Percentiles rank a stretch among this genome's conserved stretches.
Conservation (phyloP, 768 basidiomycete genomes). For the Naganishia friedmannii region DNA sequence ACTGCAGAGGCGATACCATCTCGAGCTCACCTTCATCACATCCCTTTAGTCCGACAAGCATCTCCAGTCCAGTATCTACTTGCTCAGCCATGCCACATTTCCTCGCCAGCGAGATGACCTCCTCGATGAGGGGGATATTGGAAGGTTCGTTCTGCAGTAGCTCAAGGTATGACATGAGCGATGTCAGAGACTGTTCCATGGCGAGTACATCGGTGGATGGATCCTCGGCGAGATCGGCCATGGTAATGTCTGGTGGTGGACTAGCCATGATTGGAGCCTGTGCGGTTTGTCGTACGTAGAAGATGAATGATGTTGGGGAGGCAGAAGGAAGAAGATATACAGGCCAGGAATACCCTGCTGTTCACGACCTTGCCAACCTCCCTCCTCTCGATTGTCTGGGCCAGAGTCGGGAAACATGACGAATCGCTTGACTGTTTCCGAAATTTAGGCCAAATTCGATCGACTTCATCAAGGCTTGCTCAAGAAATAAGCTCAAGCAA, state of each 20-base stretch:
- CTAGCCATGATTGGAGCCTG: not conserved
- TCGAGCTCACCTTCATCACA: slow-evolving; percentile 13
- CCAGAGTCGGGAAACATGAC: not conserved
- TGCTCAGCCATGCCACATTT: slow-evolving; percentile 25
- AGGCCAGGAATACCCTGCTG: not conserved
- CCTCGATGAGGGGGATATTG: slow-evolving; percentile 26
- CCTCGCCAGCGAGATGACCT: slow-evolving; percentile 13
- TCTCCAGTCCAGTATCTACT: slow-evolving; percentile 22
- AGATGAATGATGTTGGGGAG: not conserved
- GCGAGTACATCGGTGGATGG: not conserved
- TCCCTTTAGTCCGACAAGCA: slow-evolving; percentile 17
- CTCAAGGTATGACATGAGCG: slow-evolving; percentile 17
- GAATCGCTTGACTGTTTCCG: not conserved
- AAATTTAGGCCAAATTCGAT: not conserved
- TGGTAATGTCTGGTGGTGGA: not conserved
- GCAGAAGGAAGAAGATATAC: not conserved
- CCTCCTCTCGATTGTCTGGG: not conserved
- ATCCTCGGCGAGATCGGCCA: not conserved
- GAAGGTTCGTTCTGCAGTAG: slow-evolving; percentile 10
- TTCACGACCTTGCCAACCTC: not conserved
- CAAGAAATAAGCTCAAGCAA: no score
- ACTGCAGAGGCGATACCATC: not conserved
- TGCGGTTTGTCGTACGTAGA: not conserved
- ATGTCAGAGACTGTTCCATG: slow-evolving; percentile 20
- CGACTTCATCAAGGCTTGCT: not conserved